Evolutionary conservation across 495 filamentous ascomycete genomes (phyloP).

Genomic region (Aspergillus heteromorphus): DNA sequence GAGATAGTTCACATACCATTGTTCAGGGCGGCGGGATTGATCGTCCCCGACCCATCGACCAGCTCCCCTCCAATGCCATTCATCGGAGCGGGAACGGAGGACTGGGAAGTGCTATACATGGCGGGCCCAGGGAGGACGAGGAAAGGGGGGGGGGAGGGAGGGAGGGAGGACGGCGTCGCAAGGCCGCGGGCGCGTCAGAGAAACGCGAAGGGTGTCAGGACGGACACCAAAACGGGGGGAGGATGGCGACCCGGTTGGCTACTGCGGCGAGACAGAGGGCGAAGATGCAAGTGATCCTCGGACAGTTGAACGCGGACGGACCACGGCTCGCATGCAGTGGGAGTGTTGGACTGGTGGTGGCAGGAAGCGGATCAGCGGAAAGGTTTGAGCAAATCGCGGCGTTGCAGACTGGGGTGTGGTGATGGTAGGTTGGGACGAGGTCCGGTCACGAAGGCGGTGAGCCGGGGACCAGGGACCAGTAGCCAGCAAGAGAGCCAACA

Average conservation of each 20-base stretch:
- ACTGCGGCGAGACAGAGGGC: constrained; percentile 17
- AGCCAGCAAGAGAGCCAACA: constrained; percentile 4
- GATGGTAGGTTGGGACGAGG: neutral
- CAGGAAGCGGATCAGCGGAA: constrained; percentile 25
- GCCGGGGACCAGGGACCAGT: neutral
- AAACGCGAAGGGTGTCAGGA: constrained; percentile 23
- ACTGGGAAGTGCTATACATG: constrained; percentile 56
- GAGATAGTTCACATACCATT: constrained; percentile 44
- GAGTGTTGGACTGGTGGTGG: constrained; percentile 19
- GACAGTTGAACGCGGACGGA: constrained; percentile 18
- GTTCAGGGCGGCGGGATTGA: constrained; percentile 71
- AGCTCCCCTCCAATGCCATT: constrained; percentile 59
- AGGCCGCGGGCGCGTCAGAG: constrained; percentile 32
- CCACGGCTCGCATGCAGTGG: constrained; percentile 20
- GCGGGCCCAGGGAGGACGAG: constrained; percentile 34
- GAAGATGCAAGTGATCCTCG: constrained; percentile 22
- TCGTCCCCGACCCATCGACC: constrained; percentile 70
- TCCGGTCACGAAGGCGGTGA: neutral
- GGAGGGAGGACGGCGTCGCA: constrained; percentile 22
- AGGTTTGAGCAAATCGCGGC: constrained; percentile 21
- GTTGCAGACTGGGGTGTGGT: constrained; percentile 12
- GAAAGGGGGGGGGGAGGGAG: too few relatives aligned
- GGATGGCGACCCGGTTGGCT: constrained; percentile 18
- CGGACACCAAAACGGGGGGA: constrained; percentile 12
- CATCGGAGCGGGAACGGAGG: constrained; percentile 45